These are phyloP conservation scores for Actinidia chinensis DNA, from an alignment of 179 eudicot species.

Conservation along the genomic window DNA sequence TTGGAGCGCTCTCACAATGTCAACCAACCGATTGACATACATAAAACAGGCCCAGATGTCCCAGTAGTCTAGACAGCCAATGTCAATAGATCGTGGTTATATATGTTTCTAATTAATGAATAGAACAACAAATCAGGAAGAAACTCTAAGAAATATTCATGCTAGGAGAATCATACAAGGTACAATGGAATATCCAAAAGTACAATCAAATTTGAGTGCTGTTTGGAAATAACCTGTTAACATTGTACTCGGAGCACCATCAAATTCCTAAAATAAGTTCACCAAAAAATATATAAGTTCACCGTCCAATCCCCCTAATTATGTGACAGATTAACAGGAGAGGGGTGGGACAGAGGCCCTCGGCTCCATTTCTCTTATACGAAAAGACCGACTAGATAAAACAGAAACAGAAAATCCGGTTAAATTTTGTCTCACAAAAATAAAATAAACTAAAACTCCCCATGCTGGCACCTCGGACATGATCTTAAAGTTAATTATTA, in stretches of 20 bases:
- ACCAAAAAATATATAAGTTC: slow-evolving; percentile 32
- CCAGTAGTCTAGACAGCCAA: too few relatives aligned
- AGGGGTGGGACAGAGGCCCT: slow-evolving; percentile 36
- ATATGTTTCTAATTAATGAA: too few relatives aligned
- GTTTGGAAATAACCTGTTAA: background rate
- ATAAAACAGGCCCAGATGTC: too few relatives aligned
- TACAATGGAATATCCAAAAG: background rate
- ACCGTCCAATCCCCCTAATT: slow-evolving; percentile 46
- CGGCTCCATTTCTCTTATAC: slow-evolving; percentile 31
- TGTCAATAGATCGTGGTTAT: too few relatives aligned
- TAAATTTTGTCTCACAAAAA: slow-evolving; percentile 32
- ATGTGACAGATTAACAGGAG: slow-evolving; percentile 25
- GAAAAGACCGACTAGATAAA: slow-evolving; percentile 26
- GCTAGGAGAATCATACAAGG: too few relatives aligned
- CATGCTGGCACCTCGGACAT: slow-evolving; percentile 47
- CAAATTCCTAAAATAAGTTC: slow-evolving; percentile 18
- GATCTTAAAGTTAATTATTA: slow-evolving; percentile 47
- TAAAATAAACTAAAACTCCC: slow-evolving; percentile 39
- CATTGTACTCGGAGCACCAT: background rate
- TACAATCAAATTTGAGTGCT: background rate
- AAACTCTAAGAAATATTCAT: too few relatives aligned
- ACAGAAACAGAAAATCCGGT: slow-evolving; percentile 16
- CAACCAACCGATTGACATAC: too few relatives aligned
- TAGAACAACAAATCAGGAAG: too few relatives aligned
- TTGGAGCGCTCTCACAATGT: too few relatives aligned